Base-by-base conservation (phyloP, 805 yeast species). In the Candida sakaeoensis region DNA sequence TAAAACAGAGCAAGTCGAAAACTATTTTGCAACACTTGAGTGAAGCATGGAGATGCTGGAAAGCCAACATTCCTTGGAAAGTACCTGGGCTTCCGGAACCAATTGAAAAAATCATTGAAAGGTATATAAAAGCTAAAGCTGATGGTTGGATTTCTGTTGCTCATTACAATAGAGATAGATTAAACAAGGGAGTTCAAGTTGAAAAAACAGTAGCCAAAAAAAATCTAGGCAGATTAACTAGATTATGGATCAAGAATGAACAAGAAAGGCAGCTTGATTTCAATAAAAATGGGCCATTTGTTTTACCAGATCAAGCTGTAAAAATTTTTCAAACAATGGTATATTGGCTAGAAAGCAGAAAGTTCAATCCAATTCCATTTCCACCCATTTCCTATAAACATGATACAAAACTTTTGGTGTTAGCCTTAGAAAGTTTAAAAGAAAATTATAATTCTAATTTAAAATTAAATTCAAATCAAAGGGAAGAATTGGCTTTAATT, bases 31-130 rank as follows among this genome's bases (percentile, higher is more conserved):
- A 93, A 53, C 99, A 93, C 61, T 70, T 93, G 42, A 85, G 95
- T 55, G 99, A 93, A 60, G 99, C 99, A 0, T 93, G 99, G 99
- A 71, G 99, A 58, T 93, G 98, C 59, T 93, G 99, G 99, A 93
- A 93, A 59, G 99, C 99, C 2, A 91, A 93, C 55, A 84, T 93
- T 43, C 96, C 97, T 0, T 93, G 98, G 98, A 81, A 87, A 50
- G 98, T 93, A 12, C 95, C 96, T 1, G 98, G 98, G 0, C 69
- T 93, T 63, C 99, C 99, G 2, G 84, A 76, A 39, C 97, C 97
- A 0, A 78, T 93, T 18, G 93, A 82, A 49, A 77, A 79, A 32
- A 86, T 93, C 27, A 90, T 93, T 45, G 83, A 86, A 54, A 76
- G 96, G 33, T 93, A 93, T 53, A 82, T 93, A 36, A 83, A 88